These are phyloP conservation scores for Phytophthora megakarya DNA, from an alignment of 352 stramenopile genomes.

Conservation along the genomic window DNA sequence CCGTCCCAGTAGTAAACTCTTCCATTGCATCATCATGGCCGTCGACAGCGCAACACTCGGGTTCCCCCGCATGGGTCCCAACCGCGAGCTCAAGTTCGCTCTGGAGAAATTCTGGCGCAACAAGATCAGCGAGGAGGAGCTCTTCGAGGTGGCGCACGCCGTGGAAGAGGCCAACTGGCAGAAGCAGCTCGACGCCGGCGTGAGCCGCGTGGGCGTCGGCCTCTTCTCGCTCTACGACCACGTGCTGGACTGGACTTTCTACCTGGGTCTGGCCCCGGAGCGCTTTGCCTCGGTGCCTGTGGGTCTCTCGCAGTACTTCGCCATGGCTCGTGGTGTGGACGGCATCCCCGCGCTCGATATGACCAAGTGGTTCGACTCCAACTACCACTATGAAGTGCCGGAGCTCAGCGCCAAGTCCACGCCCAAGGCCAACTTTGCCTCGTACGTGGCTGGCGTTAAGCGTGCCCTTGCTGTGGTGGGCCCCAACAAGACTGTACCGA, in stretches of 20 bases:
- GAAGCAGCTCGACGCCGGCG: conserved; percentile 77
- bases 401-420: conserved; percentile 82
- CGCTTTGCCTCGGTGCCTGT: conserved; percentile 71
- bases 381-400: conserved; percentile 96
- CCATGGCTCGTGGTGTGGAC: conserved; percentile 90
- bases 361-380: conserved; percentile 96
- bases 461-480: conserved; percentile 84
- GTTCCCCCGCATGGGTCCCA: conserved; percentile 92
- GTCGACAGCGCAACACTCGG: conserved; percentile 86
- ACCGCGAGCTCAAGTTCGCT: conserved; percentile 94
- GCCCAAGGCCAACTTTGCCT: conserved; percentile 80
- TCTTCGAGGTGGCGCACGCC: conserved; percentile 69
- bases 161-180: conserved; percentile 89
- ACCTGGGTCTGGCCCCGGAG: conserved; percentile 77
- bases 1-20: conserved; percentile 23
- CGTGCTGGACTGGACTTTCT: conserved; percentile 89
- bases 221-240: conserved; percentile 94
- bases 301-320: conserved; percentile 86
- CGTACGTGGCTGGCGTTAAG: conserved; percentile 74
- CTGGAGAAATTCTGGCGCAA: conserved; percentile 93
- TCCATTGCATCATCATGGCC: conserved; percentile 37
- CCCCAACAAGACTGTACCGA: conserved; percentile 78
- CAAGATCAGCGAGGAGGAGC: conserved; percentile 79
- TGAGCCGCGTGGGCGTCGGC: conserved; percentile 82
- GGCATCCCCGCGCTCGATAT: conserved; percentile 92